phyloP scores from a whole-genome alignment of 352 stramenopile species.

The Globisporangium camurandrum region DNA sequence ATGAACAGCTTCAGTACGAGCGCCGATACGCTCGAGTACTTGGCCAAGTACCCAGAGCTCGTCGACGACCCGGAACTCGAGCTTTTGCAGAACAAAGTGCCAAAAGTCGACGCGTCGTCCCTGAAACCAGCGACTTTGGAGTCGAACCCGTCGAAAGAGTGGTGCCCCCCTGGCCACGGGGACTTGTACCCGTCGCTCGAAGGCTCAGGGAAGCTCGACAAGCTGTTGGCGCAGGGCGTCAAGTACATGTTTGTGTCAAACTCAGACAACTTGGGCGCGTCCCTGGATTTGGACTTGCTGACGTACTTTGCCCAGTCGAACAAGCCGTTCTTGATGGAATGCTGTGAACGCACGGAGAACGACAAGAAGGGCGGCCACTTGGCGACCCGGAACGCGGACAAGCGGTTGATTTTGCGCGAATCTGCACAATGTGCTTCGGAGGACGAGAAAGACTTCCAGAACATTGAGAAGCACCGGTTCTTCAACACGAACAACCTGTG shows the following conservation, averaged over 20 bases:
- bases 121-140: slow-evolving; percentile 52
- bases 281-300: slow-evolving; percentile 76
- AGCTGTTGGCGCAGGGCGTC: slow-evolving; percentile 74
- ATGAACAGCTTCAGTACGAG: slow-evolving; percentile 89
- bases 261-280: slow-evolving; percentile 84
- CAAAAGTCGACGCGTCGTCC: slow-evolving; percentile 90
- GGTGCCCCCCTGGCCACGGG: slow-evolving; percentile 80
- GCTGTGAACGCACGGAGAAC: slow-evolving; percentile 96
- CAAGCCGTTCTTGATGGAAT: slow-evolving; percentile 91
- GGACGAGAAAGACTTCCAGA: slow-evolving; percentile 80
- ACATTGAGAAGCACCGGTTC: slow-evolving; percentile 84
- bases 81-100: slow-evolving; percentile 98
- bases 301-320: slow-evolving; percentile 87
- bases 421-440: slow-evolving; percentile 83
- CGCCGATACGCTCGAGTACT: slow-evolving; percentile 78
- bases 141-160: slow-evolving; percentile 74
- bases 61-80: slow-evolving; percentile 93
- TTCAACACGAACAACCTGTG: slow-evolving; percentile 90
- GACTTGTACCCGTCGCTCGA: slow-evolving; percentile 82
- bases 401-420: slow-evolving; percentile 92
- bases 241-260: slow-evolving; percentile 91
- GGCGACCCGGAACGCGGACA: slow-evolving; percentile 85
- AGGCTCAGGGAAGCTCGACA: slow-evolving; percentile 80
- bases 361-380: slow-evolving; percentile 99
- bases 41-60: slow-evolving; percentile 87